Base-by-base conservation (phyloP, 2,329 filamentous ascomycete species). In the Fonsecaea pugnacius region DNA sequence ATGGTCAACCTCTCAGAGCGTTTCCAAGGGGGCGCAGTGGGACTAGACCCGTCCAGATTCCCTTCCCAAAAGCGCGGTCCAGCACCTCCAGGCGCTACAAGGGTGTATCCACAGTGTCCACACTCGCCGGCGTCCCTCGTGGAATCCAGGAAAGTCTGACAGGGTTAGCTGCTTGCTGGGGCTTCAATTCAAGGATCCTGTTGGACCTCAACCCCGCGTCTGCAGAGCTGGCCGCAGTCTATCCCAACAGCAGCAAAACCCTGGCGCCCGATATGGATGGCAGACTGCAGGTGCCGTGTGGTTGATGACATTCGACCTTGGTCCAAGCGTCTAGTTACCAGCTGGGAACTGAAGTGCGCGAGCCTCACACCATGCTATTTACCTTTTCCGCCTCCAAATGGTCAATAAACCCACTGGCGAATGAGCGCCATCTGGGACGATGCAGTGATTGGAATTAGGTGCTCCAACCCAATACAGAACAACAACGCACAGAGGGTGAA, bases 211-310 rank as follows among this genome's bases (percentile, higher is more conserved):
- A 60, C 57, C 57, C 57, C 57, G 57, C 57, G 57, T 52, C 46
- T 52, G 57, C 57, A 60, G 35, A 35, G 24, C 46, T 27, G 32
- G 21, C 52, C 18, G 33, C 57, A 52, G 43, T 52, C 57, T 60
- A 60, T 33, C 46, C 57, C 57, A 60, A 60, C 57, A 52, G 32
- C 57, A 60, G 57, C 57, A 52, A 60, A 35, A 50, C 46, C 36
- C 35, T 21, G 32, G 35, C 32, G 38, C 32, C 38, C 30, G 30
- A 40, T 46, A 33, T 33, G n/a, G 55, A 32, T 33, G 40, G 40
- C 55, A 24, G 40, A 48, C 36, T 21, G 24, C 30, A 43, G 43
- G 43, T 48, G 55, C 55, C 12, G 38, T n/a, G 16, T 48, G 55
- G 38, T 58, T 18, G 38, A 46, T 48, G n/a, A 48, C 30, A 58